These are phyloP conservation scores for Daldinia concentrica DNA, from an alignment of 495 filamentous ascomycete genomes.

Conservation along the genomic window DNA sequence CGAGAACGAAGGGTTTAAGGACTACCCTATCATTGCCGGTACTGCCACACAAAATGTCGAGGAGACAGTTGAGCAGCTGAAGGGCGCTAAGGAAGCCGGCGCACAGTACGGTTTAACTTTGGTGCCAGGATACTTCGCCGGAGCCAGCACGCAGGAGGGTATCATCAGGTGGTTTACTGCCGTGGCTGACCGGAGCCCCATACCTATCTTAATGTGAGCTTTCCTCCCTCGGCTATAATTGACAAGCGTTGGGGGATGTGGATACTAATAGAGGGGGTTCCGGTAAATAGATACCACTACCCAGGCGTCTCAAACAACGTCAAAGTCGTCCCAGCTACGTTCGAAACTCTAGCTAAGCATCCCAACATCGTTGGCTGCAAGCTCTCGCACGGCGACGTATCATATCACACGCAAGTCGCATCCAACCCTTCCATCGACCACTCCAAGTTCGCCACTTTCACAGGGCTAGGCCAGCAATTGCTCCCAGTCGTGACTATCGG, in stretches of 20 bases:
- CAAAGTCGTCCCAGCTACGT: conserved; percentile 63
- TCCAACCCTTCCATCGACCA: conserved; percentile 60
- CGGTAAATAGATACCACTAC: conserved; percentile 65
- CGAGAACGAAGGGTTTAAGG: conserved; percentile 63
- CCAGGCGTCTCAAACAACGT: conserved; percentile 71
- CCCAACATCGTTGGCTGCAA: conserved; percentile 73
- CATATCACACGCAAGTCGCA: conserved; percentile 67
- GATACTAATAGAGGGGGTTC: background rate
- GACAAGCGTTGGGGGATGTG: background rate
- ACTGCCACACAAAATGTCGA: conserved; percentile 70
- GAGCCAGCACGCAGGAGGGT: conserved; percentile 56
- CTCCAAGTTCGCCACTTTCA: conserved; percentile 66
- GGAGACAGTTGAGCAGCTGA: conserved; percentile 68
- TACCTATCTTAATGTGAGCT: conserved; percentile 63
- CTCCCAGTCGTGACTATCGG: conserved; percentile 68
- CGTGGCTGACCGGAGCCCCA: conserved; percentile 62
- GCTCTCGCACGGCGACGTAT: conserved; percentile 72
- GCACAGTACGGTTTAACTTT: conserved; percentile 70
- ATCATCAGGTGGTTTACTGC: conserved; percentile 63
- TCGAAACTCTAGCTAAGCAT: conserved; percentile 62
- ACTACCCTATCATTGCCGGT: conserved; percentile 74
- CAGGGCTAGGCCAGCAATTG: conserved; percentile 72
- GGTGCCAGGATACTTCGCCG: conserved; percentile 66
- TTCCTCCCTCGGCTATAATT: background rate
- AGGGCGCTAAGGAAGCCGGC: conserved; percentile 65